Evolutionary conservation across 441 rosid species (phyloP).

Genomic region (Mallotus repandus): DNA sequence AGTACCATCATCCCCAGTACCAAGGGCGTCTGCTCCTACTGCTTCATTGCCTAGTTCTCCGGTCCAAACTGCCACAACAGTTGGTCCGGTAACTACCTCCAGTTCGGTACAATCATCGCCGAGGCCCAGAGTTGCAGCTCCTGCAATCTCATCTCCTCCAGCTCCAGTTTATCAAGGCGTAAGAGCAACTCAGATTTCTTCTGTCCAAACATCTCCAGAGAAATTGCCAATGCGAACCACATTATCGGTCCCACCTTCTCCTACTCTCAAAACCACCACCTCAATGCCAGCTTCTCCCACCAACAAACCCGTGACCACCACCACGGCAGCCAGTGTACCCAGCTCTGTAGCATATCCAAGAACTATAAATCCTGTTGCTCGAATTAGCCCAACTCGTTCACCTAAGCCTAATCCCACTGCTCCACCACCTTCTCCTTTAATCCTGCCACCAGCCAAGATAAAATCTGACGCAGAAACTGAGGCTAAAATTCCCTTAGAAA

Average conservation of each 20-base stretch:
- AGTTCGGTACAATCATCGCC: conserved; percentile 22
- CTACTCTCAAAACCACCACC: conserved; percentile 24
- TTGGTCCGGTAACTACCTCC: conserved; percentile 7
- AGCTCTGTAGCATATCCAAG: conserved; percentile 35
- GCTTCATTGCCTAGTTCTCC: conserved; percentile 38
- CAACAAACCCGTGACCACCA: conserved; percentile 25
- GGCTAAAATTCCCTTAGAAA: conserved; percentile 46
- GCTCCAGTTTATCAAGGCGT: conserved; percentile 11
- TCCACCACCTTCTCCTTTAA: conserved; percentile 68
- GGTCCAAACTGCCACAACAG: neutral
- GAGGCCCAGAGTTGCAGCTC: conserved; percentile 5
- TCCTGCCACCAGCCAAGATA: conserved; percentile 63
- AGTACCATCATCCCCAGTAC: conserved; percentile 34
- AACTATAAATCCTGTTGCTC: conserved; percentile 28
- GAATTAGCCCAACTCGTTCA: conserved; percentile 42
- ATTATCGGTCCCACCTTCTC: conserved; percentile 28
- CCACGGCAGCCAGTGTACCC: conserved; percentile 23
- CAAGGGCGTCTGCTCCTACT: conserved; percentile 24
- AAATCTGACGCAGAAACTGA: conserved; percentile 35
- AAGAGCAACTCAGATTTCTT: conserved; percentile 18
- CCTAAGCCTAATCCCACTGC: conserved; percentile 37
- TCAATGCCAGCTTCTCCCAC: conserved; percentile 26
- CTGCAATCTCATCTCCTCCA: conserved; percentile 23
- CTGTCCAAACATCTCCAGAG: conserved; percentile 27
- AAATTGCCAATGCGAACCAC: conserved; percentile 15